Conservation (phyloP, 192 early-diverging fungal species). For the Entomortierella parvispora region DNA sequence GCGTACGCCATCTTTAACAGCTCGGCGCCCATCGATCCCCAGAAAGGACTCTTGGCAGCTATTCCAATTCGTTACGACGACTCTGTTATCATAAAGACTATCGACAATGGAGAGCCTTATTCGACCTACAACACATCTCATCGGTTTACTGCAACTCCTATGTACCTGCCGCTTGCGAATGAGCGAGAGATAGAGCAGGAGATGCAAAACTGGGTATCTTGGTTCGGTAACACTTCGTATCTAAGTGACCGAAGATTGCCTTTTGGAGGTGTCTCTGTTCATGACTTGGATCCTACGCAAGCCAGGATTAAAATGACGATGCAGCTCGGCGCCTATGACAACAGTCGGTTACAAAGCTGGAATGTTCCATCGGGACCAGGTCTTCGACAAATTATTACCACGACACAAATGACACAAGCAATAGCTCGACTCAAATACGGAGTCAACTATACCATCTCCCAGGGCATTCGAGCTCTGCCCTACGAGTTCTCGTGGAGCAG, state of each 20-base stretch:
- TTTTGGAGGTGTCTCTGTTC: conserved; percentile 4
- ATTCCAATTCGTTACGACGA: conserved; percentile 5
- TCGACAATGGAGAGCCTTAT: background rate
- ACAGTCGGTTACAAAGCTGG: background rate
- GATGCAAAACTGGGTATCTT: background rate
- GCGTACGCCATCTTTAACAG: background rate
- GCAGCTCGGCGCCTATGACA: conserved; percentile 2
- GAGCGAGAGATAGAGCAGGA: background rate
- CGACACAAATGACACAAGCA: conserved; percentile 5
- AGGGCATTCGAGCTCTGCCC: conserved; percentile 15
- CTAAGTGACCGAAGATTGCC: background rate
- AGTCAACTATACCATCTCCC: conserved; percentile 4
- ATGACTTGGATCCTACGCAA: background rate
- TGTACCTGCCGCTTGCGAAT: background rate
- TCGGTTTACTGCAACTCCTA: background rate
- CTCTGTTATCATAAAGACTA: too few relatives aligned
- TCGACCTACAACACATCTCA: too few relatives aligned
- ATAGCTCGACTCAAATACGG: background rate
- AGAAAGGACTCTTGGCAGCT: conserved; percentile 8
- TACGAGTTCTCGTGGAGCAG: conserved; percentile 3
- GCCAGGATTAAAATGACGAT: conserved; percentile 8
- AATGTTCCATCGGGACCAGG: background rate
- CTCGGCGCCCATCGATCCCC: background rate
- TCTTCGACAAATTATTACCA: conserved; percentile 6
- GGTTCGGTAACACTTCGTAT: background rate